A percentile compares a stretch with the other conserved stretches of the same genome.
Evolutionary conservation across 257 asterid species (phyloP).

Genomic region (Voacanga thouarsii): DNA sequence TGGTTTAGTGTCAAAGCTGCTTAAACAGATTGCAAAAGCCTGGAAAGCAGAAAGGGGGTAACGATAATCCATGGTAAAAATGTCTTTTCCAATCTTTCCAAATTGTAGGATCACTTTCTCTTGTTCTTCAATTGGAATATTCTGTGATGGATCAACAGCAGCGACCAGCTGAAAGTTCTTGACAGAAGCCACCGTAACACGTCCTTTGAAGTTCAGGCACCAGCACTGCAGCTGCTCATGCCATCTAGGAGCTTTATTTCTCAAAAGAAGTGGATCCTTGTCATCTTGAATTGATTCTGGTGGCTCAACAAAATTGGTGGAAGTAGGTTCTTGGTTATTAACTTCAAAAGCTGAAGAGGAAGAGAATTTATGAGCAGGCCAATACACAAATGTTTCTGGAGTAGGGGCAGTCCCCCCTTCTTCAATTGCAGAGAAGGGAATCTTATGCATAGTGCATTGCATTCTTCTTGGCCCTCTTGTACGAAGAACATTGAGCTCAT

Average conservation of each 20-base stretch:
- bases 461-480: conserved; percentile 34
- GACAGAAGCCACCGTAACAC: conserved; percentile 36
- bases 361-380: conserved; percentile 10
- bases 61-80: conserved; percentile 68
- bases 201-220: conserved; percentile 32
- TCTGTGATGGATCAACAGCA: conserved; percentile 19
- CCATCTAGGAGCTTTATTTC: conserved; percentile 32
- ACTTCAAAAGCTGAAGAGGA: conserved; percentile 14
- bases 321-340: not conserved
- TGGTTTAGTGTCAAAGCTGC: conserved; percentile 35
- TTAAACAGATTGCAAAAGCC: conserved; percentile 63
- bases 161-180: conserved; percentile 35
- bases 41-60: conserved; percentile 72
- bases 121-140: conserved; percentile 17
- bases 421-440: conserved; percentile 18
- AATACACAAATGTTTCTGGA: conserved; percentile 23
- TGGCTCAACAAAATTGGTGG: conserved; percentile 4
- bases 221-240: conserved; percentile 36
- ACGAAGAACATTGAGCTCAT: conserved; percentile 29
- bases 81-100: conserved; percentile 34
- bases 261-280: conserved; percentile 16
- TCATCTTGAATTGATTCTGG: conserved; percentile 1
- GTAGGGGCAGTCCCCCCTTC: conserved; percentile 31
- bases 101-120: conserved; percentile 31
- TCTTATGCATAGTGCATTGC: conserved; percentile 19